Percentiles rank a stretch among this genome's conserved stretches.
These are phyloP conservation scores for Ascochyta clinopodiicola DNA, from an alignment of 2,329 filamentous ascomycete genomes.

Conservation along the genomic window DNA sequence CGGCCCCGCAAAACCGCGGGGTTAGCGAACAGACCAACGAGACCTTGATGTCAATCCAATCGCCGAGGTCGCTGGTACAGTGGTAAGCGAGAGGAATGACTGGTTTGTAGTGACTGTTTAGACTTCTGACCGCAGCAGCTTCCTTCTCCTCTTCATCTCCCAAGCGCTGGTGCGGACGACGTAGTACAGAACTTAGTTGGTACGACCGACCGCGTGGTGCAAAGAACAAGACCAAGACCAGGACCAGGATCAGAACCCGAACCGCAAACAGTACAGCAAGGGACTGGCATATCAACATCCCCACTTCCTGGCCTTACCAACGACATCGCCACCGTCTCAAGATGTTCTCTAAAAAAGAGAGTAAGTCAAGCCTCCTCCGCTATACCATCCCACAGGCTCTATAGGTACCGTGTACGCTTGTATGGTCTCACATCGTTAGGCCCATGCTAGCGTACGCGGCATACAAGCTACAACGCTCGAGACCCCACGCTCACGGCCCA, in stretches of 20 bases:
- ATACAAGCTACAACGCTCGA: not conserved
- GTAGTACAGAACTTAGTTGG: slow-evolving; percentile 11
- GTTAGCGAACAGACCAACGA: slow-evolving; percentile 25
- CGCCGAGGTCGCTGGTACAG: slow-evolving; percentile 24
- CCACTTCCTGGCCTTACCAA: not conserved
- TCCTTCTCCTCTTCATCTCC: slow-evolving; percentile 9
- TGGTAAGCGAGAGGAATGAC: slow-evolving; percentile 15
- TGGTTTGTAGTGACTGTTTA: not conserved
- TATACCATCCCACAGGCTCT: not conserved
- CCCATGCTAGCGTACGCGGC: not conserved
- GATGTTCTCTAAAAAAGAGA: slow-evolving; percentile 44
- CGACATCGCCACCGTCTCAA: slow-evolving; percentile 11
- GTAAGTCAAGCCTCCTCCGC: slow-evolving; percentile 29
- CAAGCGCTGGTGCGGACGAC: slow-evolving; percentile 5
- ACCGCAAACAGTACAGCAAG: slow-evolving; percentile 6
- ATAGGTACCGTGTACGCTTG: not conserved
- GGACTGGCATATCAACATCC: not conserved
- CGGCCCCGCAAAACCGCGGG: slow-evolving; percentile 27
- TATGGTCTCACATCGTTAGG: slow-evolving; percentile 11
- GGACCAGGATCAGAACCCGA: too few relatives aligned
- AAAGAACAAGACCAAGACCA: slow-evolving; percentile 1
- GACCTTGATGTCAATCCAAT: slow-evolving; percentile 17
- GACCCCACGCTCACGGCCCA: slow-evolving; percentile 15
- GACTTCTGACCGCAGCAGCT: not conserved
- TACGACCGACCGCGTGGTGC: slow-evolving; percentile 9